Conservation (phyloP, 2,329 filamentous ascomycete genomes). For the Paecilomyces formosus region DNA sequence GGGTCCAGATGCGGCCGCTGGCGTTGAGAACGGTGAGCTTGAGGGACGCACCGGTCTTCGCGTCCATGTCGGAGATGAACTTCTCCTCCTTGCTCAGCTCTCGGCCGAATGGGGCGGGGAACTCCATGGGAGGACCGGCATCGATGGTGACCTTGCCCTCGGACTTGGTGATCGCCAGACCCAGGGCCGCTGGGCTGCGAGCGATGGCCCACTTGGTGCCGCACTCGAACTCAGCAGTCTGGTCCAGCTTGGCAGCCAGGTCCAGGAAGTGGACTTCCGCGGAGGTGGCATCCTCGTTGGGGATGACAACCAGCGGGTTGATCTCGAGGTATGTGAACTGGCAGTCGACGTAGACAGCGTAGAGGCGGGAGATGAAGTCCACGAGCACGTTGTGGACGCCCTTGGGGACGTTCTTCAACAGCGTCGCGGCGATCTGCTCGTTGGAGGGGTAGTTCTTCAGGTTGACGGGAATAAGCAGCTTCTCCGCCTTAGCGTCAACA, state of each 20-base stretch:
- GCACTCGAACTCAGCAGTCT: constrained; percentile 98
- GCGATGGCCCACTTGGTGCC: constrained; percentile 98
- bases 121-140: constrained; percentile 95
- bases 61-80: constrained; percentile 97
- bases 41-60: constrained; percentile 97
- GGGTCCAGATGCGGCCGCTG: constrained; percentile 89
- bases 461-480: constrained; percentile 95
- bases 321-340: constrained; percentile 99
- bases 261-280: constrained; percentile 97
- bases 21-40: constrained; percentile 96
- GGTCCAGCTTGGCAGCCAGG: constrained; percentile 95
- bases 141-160: constrained; percentile 83
- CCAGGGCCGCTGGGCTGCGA: constrained; percentile 80
- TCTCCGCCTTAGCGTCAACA: constrained; percentile 98
- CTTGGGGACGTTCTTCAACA: constrained; percentile 88
- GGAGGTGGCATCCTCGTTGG: constrained; percentile 84
- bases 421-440: constrained; percentile 74
- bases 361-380: constrained; percentile 97
- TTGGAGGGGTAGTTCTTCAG: constrained; percentile 92
- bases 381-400: constrained; percentile 97
- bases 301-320: constrained; percentile 97
- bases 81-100: constrained; percentile 98
- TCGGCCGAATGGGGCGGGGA: constrained; percentile 97
- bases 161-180: constrained; percentile 60
- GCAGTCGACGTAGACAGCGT: constrained; percentile 98